Evolutionary conservation across 2,329 filamentous ascomycete species (phyloP), one percentile per base, ranked within the genome.

Genomic region (Fusarium siculi): DNA sequence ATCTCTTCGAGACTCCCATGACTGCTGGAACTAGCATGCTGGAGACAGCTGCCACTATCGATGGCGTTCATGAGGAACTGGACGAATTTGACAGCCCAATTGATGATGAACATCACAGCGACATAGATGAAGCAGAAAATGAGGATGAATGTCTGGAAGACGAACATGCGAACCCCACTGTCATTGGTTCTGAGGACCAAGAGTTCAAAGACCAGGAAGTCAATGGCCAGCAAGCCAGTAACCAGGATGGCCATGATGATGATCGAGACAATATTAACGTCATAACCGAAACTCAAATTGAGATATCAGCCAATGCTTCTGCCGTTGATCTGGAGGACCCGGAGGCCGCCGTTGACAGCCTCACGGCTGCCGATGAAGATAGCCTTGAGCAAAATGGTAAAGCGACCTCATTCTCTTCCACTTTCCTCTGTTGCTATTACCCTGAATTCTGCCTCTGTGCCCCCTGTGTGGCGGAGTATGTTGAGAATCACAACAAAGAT

Each of bases 1-100:
- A 84, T 59, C 69, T 81, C 2, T 85, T 84, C 60, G 78, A 79
- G 53, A 73, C 79, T 11, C 79, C 77, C 21, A 70, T 73, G 50
- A 66, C 68, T 36, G 69, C 68, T 37, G 68, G 43, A n/a, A 52
- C 63, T 28, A 64, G 52, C 21, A 56, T 73, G 32, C 34, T 75
- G 32, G 70, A 72, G 67, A 59, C 70, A 23, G 49, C 61, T 50
- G 63, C 63, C 36, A 66, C 63, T 21, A 74, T 70, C 10, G 69
- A 77, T 43, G 75, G 58, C 5, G 47, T 69, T 25, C 68, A 74
- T 42, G 78, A 78, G 25, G 61, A 74, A 23, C 61, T 77, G 23
- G 76, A 79, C 36, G 74, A 68, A 21, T 74, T 76, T 37, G 70
- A 80, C 65, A 78, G 78, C 66, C 67, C 69, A 58, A 44, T 63